Evolutionary conservation across 2,329 filamentous ascomycete genomes (phyloP), one percentile per base, ranked within the genome.

Genomic region (Colletotrichum agaves): DNA sequence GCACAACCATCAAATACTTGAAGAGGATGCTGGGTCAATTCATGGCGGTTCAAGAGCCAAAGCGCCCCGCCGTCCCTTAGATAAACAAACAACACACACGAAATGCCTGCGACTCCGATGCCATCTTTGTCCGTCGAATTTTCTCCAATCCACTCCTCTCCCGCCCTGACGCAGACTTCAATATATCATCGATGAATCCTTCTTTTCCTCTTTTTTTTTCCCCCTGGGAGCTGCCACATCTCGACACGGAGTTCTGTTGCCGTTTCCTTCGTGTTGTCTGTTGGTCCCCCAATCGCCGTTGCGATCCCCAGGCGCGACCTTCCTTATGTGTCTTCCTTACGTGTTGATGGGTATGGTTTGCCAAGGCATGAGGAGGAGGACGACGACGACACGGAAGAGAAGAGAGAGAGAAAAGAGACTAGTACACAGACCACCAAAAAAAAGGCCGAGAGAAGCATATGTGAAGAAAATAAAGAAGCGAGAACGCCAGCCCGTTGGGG

Each of bases 401-500:
- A 37, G 35, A 15, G 35, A 37, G 35, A 37, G 2, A 37, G 8
- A 37, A 37, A 2, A 37, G 35, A 33, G 35, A 7, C 35, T 6
- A 27, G 6, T 27, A 27, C 27, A 27, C 27, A 27, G 27, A 27
- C 27, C 8, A n/a, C n/a, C n/a, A n/a, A n/a, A n/a, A n/a, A 7
- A 2, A 27, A 47, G 27, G 19, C 43, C 44, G 13, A 41, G 57
- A 39, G 44, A 39, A 21, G 33, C 31, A 33, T 33, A 19, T 27
- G 53, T 31, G 10, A 15, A 27, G n/a, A 50, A 21, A 53, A 53
- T 31, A 43, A 39, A 58, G 41, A 35, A 61, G 35, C 12, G 37
- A 33, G 33, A 65, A 68, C 65, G 65, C 65, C 65, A 53, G 47
- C 61, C 53, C 53, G 23, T 44, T 47, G 53, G 8, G 55, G 52